Base-by-base conservation (phyloP, 805 yeast genomes). In the Saturnispora kantuleensis region DNA sequence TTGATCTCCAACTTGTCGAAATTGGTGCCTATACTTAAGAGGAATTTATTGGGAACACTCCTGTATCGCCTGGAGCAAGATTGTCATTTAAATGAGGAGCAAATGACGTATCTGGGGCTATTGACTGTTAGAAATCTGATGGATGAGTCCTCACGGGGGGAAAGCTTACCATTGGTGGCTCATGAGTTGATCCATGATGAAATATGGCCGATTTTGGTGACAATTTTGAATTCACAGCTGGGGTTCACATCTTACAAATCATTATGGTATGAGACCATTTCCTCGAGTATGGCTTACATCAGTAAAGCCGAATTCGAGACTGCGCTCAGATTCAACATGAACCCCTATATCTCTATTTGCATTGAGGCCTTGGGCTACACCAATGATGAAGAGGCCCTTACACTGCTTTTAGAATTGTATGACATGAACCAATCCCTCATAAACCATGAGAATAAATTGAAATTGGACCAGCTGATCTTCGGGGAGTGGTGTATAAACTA, bases 401-500 rank as follows among this genome's bases (percentile, higher is more conserved):
- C 58, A 10, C 64, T 68, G 4, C 39, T 70, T 12, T 63, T 68
- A 15, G 80, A 76, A 30, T 59, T 71, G 3, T 52, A 73, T 17
- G 80, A 76, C 41, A 58, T 64, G 1, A 71, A 70, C 47, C 70
- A 77, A 0, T 51, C 66, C 1, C 62, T 76, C 45, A 55, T 74
- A 45, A 56, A 55, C 38, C 39, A 43, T 44, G 47, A 56, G 39
- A 51, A 63, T 56, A 65, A 66, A 54, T 33, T 54, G 39, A 41
- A 54, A 45, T 28, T 67, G 17, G 54, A 62, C 26, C 53, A 53
- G 3, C 41, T 71, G 12, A 53, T 79, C 4, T 73, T 76, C 44
- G 60, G 63, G 10, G 51, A 62, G 3, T 77, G 79, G 72, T 75
- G 79, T 1, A 46, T 53, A 3, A 45, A 52, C 0, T 74, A 69